Evolutionary conservation across 2,329 filamentous ascomycete genomes (phyloP).

Genomic region (Colletotrichum eremochloae): DNA sequence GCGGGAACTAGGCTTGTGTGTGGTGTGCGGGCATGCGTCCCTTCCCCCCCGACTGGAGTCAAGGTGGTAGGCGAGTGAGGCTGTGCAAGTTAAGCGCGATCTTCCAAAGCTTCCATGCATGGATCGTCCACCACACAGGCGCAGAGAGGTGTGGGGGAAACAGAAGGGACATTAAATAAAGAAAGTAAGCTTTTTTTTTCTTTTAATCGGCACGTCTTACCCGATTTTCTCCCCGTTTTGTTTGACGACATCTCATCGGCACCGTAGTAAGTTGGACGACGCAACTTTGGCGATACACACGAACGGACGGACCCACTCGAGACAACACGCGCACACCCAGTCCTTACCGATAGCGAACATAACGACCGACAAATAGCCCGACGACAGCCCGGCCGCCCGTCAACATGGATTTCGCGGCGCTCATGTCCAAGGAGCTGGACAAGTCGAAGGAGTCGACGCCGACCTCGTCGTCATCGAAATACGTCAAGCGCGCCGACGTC

Average conservation of each 20-base stretch:
- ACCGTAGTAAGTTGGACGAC: not conserved
- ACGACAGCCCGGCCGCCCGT: constrained; percentile 11
- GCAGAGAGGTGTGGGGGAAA: constrained; percentile 35
- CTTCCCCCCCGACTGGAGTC: constrained; percentile 37
- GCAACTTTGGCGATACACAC: constrained; percentile 14
- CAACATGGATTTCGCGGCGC: constrained; percentile 92
- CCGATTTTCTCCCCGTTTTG: constrained; percentile 24
- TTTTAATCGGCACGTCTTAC: constrained; percentile 30
- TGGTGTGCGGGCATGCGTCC: constrained; percentile 22
- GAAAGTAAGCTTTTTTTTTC: constrained; percentile 28
- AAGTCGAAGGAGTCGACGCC: constrained; percentile 71
- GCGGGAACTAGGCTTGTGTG: constrained; percentile 8
- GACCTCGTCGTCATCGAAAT: constrained; percentile 73
- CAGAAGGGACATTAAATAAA: constrained; percentile 15
- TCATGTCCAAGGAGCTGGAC: constrained; percentile 94
- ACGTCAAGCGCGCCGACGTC: constrained; percentile 85
- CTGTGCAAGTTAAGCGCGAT: constrained; percentile 43
- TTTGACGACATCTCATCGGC: constrained; percentile 36
- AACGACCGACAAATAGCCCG: not conserved
- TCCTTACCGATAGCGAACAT: not conserved
- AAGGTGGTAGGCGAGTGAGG: constrained; percentile 43
- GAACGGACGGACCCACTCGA: constrained; percentile 16
- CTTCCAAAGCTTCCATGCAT: constrained; percentile 41
- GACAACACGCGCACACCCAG: not conserved
- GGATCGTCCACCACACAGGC: constrained; percentile 40